phyloP scores from a whole-genome alignment of 495 filamentous ascomycete species.

The Daldinia bambusicola region DNA sequence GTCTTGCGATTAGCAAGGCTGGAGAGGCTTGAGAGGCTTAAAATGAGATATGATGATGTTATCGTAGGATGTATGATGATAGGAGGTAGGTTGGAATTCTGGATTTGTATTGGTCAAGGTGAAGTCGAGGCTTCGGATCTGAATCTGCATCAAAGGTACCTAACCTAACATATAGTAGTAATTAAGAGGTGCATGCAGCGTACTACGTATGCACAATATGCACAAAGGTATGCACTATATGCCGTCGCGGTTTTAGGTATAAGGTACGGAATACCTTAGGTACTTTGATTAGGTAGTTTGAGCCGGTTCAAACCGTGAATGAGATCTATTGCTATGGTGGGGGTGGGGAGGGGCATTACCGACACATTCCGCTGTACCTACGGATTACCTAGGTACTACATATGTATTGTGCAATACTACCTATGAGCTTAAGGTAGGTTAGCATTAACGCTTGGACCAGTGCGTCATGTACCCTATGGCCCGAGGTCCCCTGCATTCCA shows the following conservation, averaged over 20 bases:
- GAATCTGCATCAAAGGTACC: not conserved
- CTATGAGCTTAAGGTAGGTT: no score
- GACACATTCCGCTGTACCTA: not conserved
- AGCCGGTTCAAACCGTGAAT: constrained; percentile 43
- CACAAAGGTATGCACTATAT: not conserved
- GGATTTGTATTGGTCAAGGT: constrained; percentile 22
- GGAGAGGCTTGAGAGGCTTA: not conserved
- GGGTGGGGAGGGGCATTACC: constrained; percentile 33
- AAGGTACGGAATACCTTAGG: not conserved
- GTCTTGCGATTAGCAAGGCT: not conserved
- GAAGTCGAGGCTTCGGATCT: constrained; percentile 21
- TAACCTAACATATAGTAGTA: no score
- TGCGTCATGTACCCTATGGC: not conserved
- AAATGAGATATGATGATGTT: not conserved
- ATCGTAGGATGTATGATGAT: constrained; percentile 4
- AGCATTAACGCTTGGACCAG: not conserved
- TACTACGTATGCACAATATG: no score
- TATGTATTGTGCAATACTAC: no score
- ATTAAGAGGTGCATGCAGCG: not conserved
- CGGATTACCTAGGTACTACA: no score
- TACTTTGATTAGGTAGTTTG: constrained; percentile 6
- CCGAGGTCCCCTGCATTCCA: no score
- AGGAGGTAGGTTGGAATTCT: not conserved
- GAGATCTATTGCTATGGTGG: not conserved
- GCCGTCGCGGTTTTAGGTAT: not conserved